Percentiles rank a stretch among this genome's conserved stretches.
These are phyloP conservation scores for Orbilia javanica DNA, from an alignment of 2,329 filamentous ascomycete species.

Conservation along the genomic window DNA sequence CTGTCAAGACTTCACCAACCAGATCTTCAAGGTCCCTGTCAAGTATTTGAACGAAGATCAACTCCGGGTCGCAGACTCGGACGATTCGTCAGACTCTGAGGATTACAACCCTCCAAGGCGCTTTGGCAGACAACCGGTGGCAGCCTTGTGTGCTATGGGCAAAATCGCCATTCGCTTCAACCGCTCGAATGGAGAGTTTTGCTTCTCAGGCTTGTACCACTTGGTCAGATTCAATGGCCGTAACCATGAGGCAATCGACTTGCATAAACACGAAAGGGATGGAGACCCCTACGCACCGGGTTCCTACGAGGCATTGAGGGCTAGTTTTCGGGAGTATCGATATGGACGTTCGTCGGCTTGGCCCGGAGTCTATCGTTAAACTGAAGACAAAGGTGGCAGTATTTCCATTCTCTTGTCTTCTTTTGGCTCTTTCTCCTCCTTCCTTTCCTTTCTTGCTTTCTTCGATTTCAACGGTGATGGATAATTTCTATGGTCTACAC, in stretches of 20 bases:
- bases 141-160: constrained; percentile 3
- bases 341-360: background rate
- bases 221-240: background rate
- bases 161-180: constrained; percentile 35
- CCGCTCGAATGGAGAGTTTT: background rate
- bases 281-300: background rate
- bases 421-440: background rate
- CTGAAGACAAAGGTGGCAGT: background rate
- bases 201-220: constrained; percentile 44
- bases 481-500: background rate
- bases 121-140: background rate
- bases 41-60: background rate
- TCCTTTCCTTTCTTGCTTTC: background rate
- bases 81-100: background rate
- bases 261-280: constrained; percentile 1
- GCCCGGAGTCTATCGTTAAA: background rate
- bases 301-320: background rate
- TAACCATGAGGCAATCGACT: constrained; percentile 2
- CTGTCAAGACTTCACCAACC: constrained; percentile 13
- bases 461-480: background rate
- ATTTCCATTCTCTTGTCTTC: background rate
- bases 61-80: background rate
- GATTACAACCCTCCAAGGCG: no score
- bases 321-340: background rate
- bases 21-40: background rate